These are phyloP conservation scores for Tolypocladium endophyticum DNA, from an alignment of 2,329 filamentous ascomycete genomes.

Conservation along the genomic window DNA sequence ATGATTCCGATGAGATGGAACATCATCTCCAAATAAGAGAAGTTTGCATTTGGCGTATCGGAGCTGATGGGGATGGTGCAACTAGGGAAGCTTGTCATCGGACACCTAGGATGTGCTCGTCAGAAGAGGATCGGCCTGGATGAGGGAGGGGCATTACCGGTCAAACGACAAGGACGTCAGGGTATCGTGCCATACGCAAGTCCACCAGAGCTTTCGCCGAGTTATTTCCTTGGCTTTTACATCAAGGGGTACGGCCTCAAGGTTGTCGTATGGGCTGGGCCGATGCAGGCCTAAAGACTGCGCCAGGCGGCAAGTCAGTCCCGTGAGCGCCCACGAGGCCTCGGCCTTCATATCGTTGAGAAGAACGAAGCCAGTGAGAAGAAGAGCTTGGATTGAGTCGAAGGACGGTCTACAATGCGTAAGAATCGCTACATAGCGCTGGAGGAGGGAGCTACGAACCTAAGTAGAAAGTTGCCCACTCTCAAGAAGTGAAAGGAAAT, in stretches of 20 bases:
- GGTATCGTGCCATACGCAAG: constrained; percentile 57
- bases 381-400: constrained; percentile 53
- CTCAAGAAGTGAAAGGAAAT: constrained; percentile 56
- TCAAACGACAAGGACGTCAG: constrained; percentile 57
- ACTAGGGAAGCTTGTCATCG: constrained; percentile 51
- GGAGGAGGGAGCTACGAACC: constrained; percentile 23
- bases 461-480: constrained; percentile 51
- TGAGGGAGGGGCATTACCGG: constrained; percentile 26
- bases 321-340: constrained; percentile 55
- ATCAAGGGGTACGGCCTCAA: constrained; percentile 32
- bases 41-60: constrained; percentile 32
- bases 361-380: constrained; percentile 52
- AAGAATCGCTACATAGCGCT: constrained; percentile 1
- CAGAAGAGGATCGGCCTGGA: background rate
- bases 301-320: constrained; percentile 53
- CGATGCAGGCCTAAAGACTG: constrained; percentile 54
- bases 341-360: constrained; percentile 62
- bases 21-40: constrained; percentile 54
- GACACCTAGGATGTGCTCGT: constrained; percentile 30
- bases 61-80: constrained; percentile 40
- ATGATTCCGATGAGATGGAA: constrained; percentile 54
- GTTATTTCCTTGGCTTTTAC: constrained; percentile 42
- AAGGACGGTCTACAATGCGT: constrained; percentile 40
- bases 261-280: constrained; percentile 30
- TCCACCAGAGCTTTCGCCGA: constrained; percentile 51